Conservation (phyloP, 768 basidiomycete genomes). For the Boletellus ananas region DNA sequence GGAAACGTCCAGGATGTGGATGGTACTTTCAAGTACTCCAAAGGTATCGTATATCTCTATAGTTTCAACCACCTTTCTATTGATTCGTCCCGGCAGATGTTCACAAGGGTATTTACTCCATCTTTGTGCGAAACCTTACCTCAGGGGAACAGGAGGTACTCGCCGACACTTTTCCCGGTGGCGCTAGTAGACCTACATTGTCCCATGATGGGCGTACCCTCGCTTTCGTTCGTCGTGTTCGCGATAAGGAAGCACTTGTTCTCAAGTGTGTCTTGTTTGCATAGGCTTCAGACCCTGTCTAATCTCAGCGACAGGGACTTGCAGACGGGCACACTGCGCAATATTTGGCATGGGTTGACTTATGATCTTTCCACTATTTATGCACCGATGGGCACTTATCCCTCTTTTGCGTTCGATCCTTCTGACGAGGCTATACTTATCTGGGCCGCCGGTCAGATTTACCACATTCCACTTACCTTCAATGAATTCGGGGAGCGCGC, state of each 20-base stretch:
- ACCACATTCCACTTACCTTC: conserved; percentile 48
- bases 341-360: conserved; percentile 65
- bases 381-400: conserved; percentile 79
- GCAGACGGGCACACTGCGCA: conserved; percentile 56
- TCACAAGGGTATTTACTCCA: conserved; percentile 66
- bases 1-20: conserved; percentile 55
- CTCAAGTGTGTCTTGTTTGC: conserved; percentile 49
- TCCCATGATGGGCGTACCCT: conserved; percentile 66
- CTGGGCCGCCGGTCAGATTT: conserved; percentile 73
- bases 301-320: conserved; percentile 48
- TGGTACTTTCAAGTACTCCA: conserved; percentile 55
- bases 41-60: conserved; percentile 41
- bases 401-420: conserved; percentile 58
- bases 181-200: conserved; percentile 69
- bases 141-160: conserved; percentile 48
- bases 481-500: conserved; percentile 47
- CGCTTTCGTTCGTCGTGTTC: conserved; percentile 69
- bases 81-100: conserved; percentile 43
- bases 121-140: conserved; percentile 64
- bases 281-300: not conserved
- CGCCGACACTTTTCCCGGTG: conserved; percentile 58
- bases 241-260: conserved; percentile 70
- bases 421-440: conserved; percentile 46
- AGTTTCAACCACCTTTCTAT: not conserved
- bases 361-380: conserved; percentile 63